Percentiles rank a stretch among this genome's conserved stretches.
phyloP scores from a whole-genome alignment of 805 yeast species.

The Metschnikowia lunata region DNA sequence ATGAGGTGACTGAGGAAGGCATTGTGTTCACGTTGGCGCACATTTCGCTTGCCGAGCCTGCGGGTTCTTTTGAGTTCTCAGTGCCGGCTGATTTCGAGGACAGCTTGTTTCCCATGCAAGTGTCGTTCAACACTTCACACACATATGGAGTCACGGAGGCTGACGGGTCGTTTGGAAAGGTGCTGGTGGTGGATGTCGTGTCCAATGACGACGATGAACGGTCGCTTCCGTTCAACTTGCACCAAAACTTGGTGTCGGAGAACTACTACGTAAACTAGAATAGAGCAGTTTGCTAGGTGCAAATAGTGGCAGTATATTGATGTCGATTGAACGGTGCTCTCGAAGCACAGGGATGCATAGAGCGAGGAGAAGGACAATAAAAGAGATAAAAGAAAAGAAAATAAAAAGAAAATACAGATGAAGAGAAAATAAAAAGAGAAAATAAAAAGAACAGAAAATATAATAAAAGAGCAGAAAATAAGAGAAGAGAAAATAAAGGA shows the following conservation, averaged over 20 bases:
- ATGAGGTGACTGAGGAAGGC: constrained; percentile 63
- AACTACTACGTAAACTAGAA: constrained; percentile 48
- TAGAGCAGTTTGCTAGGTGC: too few species aligned
- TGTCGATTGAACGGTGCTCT: too few species aligned
- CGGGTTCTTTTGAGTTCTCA: constrained; percentile 76
- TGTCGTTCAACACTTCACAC: constrained; percentile 51
- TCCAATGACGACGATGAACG: constrained; percentile 46
- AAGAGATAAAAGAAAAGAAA: too few species aligned
- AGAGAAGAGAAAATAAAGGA: too few species aligned
- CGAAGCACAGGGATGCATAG: too few species aligned
- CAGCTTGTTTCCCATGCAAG: constrained; percentile 80
- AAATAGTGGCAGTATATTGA: too few species aligned
- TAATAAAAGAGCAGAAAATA: too few species aligned
- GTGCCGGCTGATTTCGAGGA: constrained; percentile 77
- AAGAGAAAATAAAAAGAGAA: too few species aligned
- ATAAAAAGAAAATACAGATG: too few species aligned
- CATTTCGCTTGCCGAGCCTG: constrained; percentile 48
- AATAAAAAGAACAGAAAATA: too few species aligned
- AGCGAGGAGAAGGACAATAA: too few species aligned
- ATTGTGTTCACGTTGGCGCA: constrained; percentile 58
- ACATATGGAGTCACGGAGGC: constrained; percentile 36
- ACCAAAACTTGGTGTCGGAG: constrained; percentile 54
- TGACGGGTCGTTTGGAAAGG: constrained; percentile 55
- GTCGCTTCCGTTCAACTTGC: constrained; percentile 67
- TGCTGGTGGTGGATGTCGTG: constrained; percentile 59